Evolutionary conservation across 2,329 filamentous ascomycete species (phyloP).

Genomic region (Aplosporella prunicola): DNA sequence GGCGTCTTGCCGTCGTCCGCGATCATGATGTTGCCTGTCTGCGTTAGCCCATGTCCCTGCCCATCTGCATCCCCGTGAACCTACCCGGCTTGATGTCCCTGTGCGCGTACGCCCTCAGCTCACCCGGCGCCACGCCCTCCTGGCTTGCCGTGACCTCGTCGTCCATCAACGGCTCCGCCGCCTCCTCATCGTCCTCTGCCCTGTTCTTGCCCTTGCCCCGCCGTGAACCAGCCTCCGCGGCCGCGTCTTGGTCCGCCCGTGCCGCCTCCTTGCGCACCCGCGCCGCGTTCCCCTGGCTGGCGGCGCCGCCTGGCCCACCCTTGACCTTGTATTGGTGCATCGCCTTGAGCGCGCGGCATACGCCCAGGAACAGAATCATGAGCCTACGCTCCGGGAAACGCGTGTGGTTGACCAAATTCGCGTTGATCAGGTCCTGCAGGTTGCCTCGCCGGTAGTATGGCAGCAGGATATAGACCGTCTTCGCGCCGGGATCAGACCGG

Average conservation of each 20-base stretch:
- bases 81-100: conserved; percentile 93
- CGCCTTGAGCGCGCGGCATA: conserved; percentile 74
- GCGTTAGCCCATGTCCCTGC: conserved; percentile 1
- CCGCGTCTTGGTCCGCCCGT: conserved; percentile 41
- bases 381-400: conserved; percentile 78
- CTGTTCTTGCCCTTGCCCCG: conserved; percentile 34
- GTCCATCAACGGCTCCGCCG: conserved; percentile 77
- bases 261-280: conserved; percentile 47
- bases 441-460: conserved; percentile 95
- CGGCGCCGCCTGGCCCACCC: conserved; percentile 42
- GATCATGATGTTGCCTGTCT: conserved; percentile 87
- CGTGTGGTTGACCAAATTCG: conserved; percentile 91
- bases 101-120: conserved; percentile 76
- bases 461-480: conserved; percentile 93
- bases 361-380: conserved; percentile 84
- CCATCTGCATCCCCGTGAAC: conserved; percentile 21
- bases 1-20: conserved; percentile 79
- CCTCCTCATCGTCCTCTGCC: conserved; percentile 59
- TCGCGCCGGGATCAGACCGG: conserved; percentile 56
- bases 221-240: conserved; percentile 34
- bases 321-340: conserved; percentile 83
- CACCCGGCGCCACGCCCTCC: conserved; percentile 58
- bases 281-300: conserved; percentile 45
- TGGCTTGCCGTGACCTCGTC: conserved; percentile 60
- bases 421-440: conserved; percentile 96